phyloP scores from a whole-genome alignment of 2,329 filamentous ascomycete species.

The Cladophialophora immunda region DNA sequence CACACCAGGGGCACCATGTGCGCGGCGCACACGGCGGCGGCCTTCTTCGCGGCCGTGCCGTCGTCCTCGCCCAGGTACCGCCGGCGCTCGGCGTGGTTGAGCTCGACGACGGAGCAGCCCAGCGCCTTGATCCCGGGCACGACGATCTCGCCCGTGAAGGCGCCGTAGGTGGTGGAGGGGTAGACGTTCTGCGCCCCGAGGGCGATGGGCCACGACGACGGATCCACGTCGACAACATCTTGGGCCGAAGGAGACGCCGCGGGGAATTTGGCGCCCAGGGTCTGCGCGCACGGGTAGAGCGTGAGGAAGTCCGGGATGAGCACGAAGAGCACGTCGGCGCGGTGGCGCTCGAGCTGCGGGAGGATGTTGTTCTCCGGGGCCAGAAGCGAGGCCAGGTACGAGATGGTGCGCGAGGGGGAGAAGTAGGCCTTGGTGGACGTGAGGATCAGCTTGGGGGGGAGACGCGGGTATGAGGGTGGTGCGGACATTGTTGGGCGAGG shows the following conservation, averaged over 20 bases:
- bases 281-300: slow-evolving; percentile 59
- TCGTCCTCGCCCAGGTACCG: slow-evolving; percentile 79
- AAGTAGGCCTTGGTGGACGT: slow-evolving; percentile 86
- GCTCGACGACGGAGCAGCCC: slow-evolving; percentile 76
- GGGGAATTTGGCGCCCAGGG: slow-evolving; percentile 43
- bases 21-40: slow-evolving; percentile 71
- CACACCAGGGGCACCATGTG: slow-evolving; percentile 81
- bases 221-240: slow-evolving; percentile 47
- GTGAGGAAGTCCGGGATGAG: slow-evolving; percentile 81
- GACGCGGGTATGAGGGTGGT: slow-evolving; percentile 42
- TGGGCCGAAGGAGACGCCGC: slow-evolving; percentile 39
- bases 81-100: slow-evolving; percentile 82
- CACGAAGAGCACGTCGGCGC: slow-evolving; percentile 72
- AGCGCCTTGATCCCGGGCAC: slow-evolving; percentile 71
- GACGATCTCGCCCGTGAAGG: slow-evolving; percentile 81
- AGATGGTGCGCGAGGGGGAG: slow-evolving; percentile 68
- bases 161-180: slow-evolving; percentile 70
- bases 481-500: slow-evolving; percentile 19
- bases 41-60: slow-evolving; percentile 71
- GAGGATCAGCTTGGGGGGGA: slow-evolving; percentile 71
- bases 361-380: slow-evolving; percentile 56
- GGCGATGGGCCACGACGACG: slow-evolving; percentile 60
- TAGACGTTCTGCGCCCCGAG: slow-evolving; percentile 81
- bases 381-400: slow-evolving; percentile 63
- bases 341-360: slow-evolving; percentile 43